Evolutionary conservation across 2,329 filamentous ascomycete species (phyloP), one percentile per base, ranked within the genome.

Genomic region (Cercospora brassicicola): DNA sequence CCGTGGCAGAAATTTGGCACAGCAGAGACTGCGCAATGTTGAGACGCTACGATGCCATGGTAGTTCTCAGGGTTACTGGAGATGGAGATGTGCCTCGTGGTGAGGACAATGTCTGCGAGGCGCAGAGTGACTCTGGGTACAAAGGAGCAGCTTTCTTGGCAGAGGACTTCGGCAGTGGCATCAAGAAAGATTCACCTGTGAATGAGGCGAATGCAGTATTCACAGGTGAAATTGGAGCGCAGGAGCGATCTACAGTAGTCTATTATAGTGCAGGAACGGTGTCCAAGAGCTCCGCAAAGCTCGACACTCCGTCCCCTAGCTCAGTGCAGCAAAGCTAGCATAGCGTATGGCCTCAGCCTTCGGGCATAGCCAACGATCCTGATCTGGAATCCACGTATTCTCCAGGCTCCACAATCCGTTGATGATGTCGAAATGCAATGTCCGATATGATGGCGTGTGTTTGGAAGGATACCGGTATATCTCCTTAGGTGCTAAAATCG

Each of bases 371-470:
- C 8, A 48, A 20, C 42, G 18, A 20, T 20, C n/a, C n/a, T 20
- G n/a, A 48, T 20, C n/a, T 48, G n/a, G 2, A 0, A 11, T 10
- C 9, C 42, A 20, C 42, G 18, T 48, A 48, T n/a, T 9, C 20
- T 18, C 10, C 42, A 5, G 7, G 42, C 42, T 48, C 36, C 59
- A 23, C 39, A 48, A n/a, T 30, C 4, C 36, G 9, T 31, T 15
- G n/a, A 51, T 39, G 39, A 13, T 28, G 18, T 61, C n/a, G 2
- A 48, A 45, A 28, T 26, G 26, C 36, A 61, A 61, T 48, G 3
- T 48, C 59, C 59, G 59, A 61, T 61, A 61, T 61, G 33, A 42
- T 36, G 59, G 59, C 59, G 59, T 45, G 59, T 61, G 18, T 31
- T 61, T 61, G 36, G 59, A 61, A 51, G 33, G 39, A 61, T 30